A percentile compares a stretch with the other conserved stretches of the same genome.
These are phyloP conservation scores for Claviceps sp. DNA, from an alignment of 2,329 filamentous ascomycete genomes.

Conservation along the genomic window DNA sequence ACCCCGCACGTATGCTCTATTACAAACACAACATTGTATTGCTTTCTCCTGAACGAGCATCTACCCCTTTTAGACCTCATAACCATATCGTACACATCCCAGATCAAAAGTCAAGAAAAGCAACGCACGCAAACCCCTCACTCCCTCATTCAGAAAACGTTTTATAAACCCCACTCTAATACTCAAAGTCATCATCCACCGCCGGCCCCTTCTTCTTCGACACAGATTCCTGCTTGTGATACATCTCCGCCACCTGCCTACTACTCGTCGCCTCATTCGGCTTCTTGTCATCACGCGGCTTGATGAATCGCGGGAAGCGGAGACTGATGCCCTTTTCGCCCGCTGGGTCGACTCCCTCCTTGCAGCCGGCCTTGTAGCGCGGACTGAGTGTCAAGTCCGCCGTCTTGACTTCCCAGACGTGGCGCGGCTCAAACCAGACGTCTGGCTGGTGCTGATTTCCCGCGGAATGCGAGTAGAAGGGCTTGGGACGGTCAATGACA, in stretches of 20 bases:
- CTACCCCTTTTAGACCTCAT: too few species aligned
- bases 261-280: constrained; percentile 77
- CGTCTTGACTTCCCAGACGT: constrained; percentile 96
- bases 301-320: constrained; percentile 87
- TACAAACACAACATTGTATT: background rate
- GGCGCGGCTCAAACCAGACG: constrained; percentile 91
- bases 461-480: constrained; percentile 78
- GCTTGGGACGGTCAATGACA: constrained; percentile 81
- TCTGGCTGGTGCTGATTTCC: constrained; percentile 90
- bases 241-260: constrained; percentile 90
- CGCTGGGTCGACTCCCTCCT: constrained; percentile 60
- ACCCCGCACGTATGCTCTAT: too few species aligned
- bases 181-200: constrained; percentile 97
- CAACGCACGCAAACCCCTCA: background rate
- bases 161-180: constrained; percentile 33
- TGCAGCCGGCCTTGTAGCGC: constrained; percentile 79
- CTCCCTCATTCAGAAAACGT: background rate
- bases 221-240: constrained; percentile 84
- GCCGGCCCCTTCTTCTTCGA: constrained; percentile 71
- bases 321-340: constrained; percentile 73
- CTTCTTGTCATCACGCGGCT: constrained; percentile 89
- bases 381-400: constrained; percentile 89
- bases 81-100: too few species aligned
- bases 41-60: too few species aligned
- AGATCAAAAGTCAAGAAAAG: background rate